Evolutionary conservation across 805 yeast genomes (phyloP).

Genomic region (Wickerhamiella spandovensis): DNA sequence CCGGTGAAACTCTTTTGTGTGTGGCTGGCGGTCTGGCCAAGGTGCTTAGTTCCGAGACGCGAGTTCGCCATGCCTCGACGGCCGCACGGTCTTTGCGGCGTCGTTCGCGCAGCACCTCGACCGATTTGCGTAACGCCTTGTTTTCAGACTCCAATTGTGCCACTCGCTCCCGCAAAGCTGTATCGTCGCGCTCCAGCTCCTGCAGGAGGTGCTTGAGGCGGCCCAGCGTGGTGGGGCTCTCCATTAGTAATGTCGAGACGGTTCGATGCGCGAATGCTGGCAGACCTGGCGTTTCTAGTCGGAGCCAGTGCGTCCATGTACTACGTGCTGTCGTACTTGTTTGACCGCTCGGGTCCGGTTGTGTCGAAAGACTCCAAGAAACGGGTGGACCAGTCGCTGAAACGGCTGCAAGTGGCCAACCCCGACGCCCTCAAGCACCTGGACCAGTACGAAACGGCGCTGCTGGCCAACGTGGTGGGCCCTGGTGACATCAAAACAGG

Average conservation of each 20-base stretch:
- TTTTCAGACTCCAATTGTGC: conserved; percentile 1
- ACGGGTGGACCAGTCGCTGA: conserved; percentile 43
- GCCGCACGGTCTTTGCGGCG: conserved; percentile 2
- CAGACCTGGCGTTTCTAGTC: conserved; percentile 37
- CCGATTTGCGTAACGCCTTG: conserved; percentile 3
- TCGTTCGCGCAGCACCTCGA: background rate
- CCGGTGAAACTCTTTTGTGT: too few species aligned
- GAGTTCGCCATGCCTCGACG: conserved; percentile 2
- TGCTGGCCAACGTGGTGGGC: conserved; percentile 64
- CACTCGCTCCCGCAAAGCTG: background rate
- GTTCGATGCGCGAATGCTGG: conserved; percentile 17
- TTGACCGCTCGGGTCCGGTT: conserved; percentile 30
- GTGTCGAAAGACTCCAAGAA: conserved; percentile 47
- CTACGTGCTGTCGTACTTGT: conserved; percentile 38
- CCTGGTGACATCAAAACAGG: conserved; percentile 70
- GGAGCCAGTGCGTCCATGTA: conserved; percentile 63
- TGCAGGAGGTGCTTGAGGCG: background rate
- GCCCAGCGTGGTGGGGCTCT: background rate
- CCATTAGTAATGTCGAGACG: conserved; percentile 2
- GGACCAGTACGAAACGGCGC: conserved; percentile 63
- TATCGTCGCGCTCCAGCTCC: background rate
- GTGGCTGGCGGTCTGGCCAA: background rate
- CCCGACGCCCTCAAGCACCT: conserved; percentile 46
- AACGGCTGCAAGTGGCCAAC: conserved; percentile 41
- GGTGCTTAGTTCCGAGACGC: background rate